phyloP scores from a whole-genome alignment of 805 yeast genomes.

The Cyberlindnera xylosilytica region DNA sequence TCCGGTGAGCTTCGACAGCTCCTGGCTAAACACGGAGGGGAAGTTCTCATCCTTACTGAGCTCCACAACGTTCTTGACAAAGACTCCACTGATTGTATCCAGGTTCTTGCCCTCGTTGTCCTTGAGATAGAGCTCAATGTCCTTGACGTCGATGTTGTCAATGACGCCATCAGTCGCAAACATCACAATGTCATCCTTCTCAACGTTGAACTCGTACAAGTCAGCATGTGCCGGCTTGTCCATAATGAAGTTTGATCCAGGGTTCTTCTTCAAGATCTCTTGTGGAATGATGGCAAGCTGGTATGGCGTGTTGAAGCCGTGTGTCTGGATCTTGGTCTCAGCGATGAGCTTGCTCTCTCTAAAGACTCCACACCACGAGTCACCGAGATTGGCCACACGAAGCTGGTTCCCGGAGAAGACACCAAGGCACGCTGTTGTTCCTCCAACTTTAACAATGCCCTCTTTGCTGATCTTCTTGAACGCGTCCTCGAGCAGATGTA shows the following conservation, averaged over 20 bases:
- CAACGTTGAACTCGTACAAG: conserved; percentile 57
- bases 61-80: conserved; percentile 64
- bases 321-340: conserved; percentile 76
- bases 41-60: conserved; percentile 70
- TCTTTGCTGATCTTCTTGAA: conserved; percentile 50
- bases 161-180: conserved; percentile 94
- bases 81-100: conserved; percentile 44
- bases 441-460: conserved; percentile 78
- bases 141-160: conserved; percentile 75
- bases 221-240: conserved; percentile 73
- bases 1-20: conserved; percentile 60
- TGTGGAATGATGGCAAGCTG: conserved; percentile 85
- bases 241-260: conserved; percentile 57
- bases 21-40: conserved; percentile 86
- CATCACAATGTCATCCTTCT: conserved; percentile 70
- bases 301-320: conserved; percentile 87
- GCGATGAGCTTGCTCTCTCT: conserved; percentile 58
- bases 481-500: conserved; percentile 50
- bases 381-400: conserved; percentile 81
- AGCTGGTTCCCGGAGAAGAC: conserved; percentile 57
- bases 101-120: conserved; percentile 44
- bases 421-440: conserved; percentile 91
- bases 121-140: conserved; percentile 63
- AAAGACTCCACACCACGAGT: conserved; percentile 90
- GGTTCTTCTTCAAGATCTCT: conserved; percentile 45